Percentiles rank a stretch among this genome's conserved stretches.
These are phyloP conservation scores for Exophiala xenobiotica DNA, from an alignment of 2,329 filamentous ascomycete genomes.

Conservation along the genomic window DNA sequence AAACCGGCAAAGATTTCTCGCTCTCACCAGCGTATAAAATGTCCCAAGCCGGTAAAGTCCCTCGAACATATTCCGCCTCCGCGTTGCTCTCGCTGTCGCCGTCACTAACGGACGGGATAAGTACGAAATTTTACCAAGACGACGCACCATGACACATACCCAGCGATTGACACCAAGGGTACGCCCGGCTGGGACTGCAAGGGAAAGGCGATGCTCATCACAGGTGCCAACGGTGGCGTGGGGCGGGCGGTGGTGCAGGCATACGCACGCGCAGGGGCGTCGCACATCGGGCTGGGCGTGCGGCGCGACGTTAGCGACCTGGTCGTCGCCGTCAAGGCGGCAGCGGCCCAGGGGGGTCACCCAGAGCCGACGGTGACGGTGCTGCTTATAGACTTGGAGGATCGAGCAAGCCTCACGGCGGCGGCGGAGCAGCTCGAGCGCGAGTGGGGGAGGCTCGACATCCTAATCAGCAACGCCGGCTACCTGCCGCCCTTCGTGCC, in stretches of 20 bases:
- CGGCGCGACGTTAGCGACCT: conserved; percentile 28
- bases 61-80: conserved; percentile 4
- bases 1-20: conserved; percentile 7
- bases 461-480: conserved; percentile 39
- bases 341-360: conserved; percentile 30
- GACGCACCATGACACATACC: conserved; percentile 52
- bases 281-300: conserved; percentile 37
- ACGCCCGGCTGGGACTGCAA: conserved; percentile 32
- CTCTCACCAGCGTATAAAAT: conserved; percentile 8
- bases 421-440: conserved; percentile 31
- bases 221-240: conserved; percentile 38
- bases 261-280: conserved; percentile 36
- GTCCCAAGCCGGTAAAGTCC: conserved; percentile 6
- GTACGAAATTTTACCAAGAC: conserved; percentile 12
- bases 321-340: conserved; percentile 29
- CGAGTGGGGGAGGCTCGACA: conserved; percentile 34
- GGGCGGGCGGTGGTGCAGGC: conserved; percentile 37
- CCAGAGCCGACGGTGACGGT: conserved; percentile 34
- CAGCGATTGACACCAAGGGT: conserved; percentile 45
- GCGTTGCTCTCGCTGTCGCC: conserved; percentile 1
- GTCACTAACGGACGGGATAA: conserved; percentile 7
- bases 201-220: conserved; percentile 39
- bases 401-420: conserved; percentile 32
- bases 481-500: conserved; percentile 19
- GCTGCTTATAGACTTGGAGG: conserved; percentile 35